Percentiles rank a stretch among this genome's conserved stretches.
Conservation (phyloP, 768 basidiomycete species). For the Suillus lakei region DNA sequence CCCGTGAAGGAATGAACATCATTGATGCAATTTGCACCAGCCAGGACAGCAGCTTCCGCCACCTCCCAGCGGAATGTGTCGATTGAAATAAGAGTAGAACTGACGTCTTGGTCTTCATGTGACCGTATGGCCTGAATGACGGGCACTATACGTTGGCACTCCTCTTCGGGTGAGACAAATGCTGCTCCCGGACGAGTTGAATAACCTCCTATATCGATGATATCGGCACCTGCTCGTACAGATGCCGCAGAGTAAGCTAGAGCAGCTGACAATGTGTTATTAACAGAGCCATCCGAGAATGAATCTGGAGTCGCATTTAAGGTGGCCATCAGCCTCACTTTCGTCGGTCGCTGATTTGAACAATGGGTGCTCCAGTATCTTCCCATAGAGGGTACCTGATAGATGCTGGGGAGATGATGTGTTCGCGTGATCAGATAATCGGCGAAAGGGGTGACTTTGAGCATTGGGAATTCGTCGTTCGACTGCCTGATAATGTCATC, state of each 20-base stretch:
- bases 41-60: conserved; percentile 70
- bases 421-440: conserved; percentile 44
- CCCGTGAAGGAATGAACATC: conserved; percentile 88
- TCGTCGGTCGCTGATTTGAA: conserved; percentile 27
- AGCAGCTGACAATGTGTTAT: conserved; percentile 57
- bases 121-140: conserved; percentile 63
- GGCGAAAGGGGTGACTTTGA: conserved; percentile 79
- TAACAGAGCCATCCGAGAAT: conserved; percentile 84
- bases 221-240: conserved; percentile 62
- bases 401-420: conserved; percentile 12
- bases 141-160: conserved; percentile 73
- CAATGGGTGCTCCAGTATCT: conserved; percentile 31
- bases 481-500: conserved; percentile 40
- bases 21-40: conserved; percentile 93
- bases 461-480: conserved; percentile 52
- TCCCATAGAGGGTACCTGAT: conserved; percentile 23
- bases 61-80: conserved; percentile 71
- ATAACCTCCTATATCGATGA: conserved; percentile 93
- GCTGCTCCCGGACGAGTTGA: conserved; percentile 86
- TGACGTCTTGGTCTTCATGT: conserved; percentile 21
- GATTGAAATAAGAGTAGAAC: conserved; percentile 25
- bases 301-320: conserved; percentile 95
- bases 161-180: conserved; percentile 70
- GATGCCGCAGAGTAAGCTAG: conserved; percentile 56
- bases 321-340: conserved; percentile 86